Evolutionary conservation across 768 basidiomycete species (phyloP), one percentile per base, ranked within the genome.

Genomic region (Boletus insuetus): DNA sequence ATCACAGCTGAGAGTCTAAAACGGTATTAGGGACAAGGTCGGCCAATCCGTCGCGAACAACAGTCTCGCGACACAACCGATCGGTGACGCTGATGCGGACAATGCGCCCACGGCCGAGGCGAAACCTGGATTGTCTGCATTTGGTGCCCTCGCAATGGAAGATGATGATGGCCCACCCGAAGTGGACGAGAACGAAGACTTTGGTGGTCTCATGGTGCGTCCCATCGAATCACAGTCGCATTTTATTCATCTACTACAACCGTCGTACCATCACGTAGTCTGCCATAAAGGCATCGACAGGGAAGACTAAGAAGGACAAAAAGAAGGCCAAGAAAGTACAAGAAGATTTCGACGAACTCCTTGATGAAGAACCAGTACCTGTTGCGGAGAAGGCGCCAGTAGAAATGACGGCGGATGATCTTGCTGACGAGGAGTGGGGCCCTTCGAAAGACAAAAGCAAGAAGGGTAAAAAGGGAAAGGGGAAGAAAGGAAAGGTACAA

Each of bases 131-230:
- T 80, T 84, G 63, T 80, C 82, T 22, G 77, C 78, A 3, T 85
- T 87, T 59, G 73, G 81, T 6, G 71, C 79, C 0, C 71, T 65
- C 29, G 31, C 82, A 14, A 74, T 68, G 54, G 74, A 79, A 46
- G 80, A 79, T 39, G 72, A 67, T 29, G 75, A 66, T 29, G 75
- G 68, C 14, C 75, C 72, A 4, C 78, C 71, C 4, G 71, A 66
- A n/a, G 74, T 70, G 26, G 84, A 82, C 34, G 84, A 83, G 52
- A 84, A 84, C 34, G 82, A 82, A 55, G 85, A 85, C 59, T 87
- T 81, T 58, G 88, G 89, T 40, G 88, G 88, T 41, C 74, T 91
- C 39, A 89, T 90, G 89, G 89, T 88, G 63, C 43, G 81, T 62
- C 22, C 6, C 20, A 26, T n/a, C 43, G 51, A 1, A 58, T 51